Evolutionary conservation across 2,329 filamentous ascomycete species (phyloP).

Genomic region (Cladosporium sp.): DNA sequence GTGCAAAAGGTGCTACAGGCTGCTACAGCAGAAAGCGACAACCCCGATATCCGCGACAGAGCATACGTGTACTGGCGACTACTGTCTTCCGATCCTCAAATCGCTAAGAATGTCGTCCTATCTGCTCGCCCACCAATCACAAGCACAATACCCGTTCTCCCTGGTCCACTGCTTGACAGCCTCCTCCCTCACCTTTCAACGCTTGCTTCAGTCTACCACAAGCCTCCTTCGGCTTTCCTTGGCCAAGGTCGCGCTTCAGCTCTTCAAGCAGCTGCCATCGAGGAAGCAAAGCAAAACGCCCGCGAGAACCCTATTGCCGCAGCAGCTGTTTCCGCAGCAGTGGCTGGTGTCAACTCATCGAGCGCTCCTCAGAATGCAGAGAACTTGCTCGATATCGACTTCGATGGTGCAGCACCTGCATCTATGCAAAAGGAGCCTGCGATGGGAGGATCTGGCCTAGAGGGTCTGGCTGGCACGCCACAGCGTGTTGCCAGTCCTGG

Average conservation of each 20-base stretch:
- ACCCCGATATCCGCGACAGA: slow-evolving; percentile 93
- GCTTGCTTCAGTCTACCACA: slow-evolving; percentile 96
- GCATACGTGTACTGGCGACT: slow-evolving; percentile 99
- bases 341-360: slow-evolving; percentile 44
- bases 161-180: slow-evolving; percentile 79
- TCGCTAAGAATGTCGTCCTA: slow-evolving; percentile 90
- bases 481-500: slow-evolving; percentile 68
- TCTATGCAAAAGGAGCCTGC: slow-evolving; percentile 69
- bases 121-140: slow-evolving; percentile 93
- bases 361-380: slow-evolving; percentile 77
- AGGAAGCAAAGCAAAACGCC: slow-evolving; percentile 90
- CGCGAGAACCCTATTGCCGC: slow-evolving; percentile 93
- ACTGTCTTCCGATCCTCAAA: slow-evolving; percentile 84
- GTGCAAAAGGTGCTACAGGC: slow-evolving; percentile 93
- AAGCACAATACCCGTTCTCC: slow-evolving; percentile 88
- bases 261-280: slow-evolving; percentile 92
- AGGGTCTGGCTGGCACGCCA: slow-evolving; percentile 64
- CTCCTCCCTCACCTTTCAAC: slow-evolving; percentile 92
- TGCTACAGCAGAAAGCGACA: slow-evolving; percentile 93
- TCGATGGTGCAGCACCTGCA: slow-evolving; percentile 90
- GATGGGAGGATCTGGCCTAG: slow-evolving; percentile 53
- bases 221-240: slow-evolving; percentile 96
- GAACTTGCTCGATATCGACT: slow-evolving; percentile 94
- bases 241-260: slow-evolving; percentile 92
- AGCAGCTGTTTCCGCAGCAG: slow-evolving; percentile 69